phyloP scores from a whole-genome alignment of 768 basidiomycete species.

The Dendrothele bispora region DNA sequence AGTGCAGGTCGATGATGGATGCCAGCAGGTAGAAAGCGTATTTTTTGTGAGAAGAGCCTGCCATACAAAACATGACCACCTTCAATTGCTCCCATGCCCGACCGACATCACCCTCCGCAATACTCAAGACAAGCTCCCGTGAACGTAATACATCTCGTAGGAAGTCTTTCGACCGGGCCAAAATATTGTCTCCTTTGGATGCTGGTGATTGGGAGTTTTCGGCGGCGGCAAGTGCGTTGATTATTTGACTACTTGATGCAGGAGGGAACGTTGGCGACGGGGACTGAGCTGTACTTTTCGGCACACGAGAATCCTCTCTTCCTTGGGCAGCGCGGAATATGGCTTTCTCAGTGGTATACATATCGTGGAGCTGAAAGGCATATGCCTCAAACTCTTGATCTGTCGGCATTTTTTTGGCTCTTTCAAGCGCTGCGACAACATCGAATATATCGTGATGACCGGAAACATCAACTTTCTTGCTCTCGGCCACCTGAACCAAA shows the following conservation, averaged over 20 bases:
- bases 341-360: constrained; percentile 1
- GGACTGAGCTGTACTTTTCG: neutral
- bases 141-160: constrained; percentile 6
- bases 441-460: constrained; percentile 8
- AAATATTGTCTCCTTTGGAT: constrained; percentile 7
- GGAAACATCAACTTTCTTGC: neutral
- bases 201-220: no score
- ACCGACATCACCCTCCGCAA: constrained; percentile 32
- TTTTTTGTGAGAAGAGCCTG: constrained; percentile 17
- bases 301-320: neutral
- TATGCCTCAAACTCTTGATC: constrained; percentile 1
- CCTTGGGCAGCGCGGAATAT: neutral
- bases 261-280: neutral
- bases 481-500: neutral
- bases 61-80: constrained; percentile 20
- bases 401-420: neutral
- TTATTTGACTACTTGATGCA: neutral
- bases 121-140: constrained; percentile 24
- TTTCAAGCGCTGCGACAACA: constrained; percentile 1
- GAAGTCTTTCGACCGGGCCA: constrained; percentile 8
- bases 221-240: neutral
- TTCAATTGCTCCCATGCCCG: constrained; percentile 31
- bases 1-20: constrained; percentile 13
- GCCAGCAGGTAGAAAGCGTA: constrained; percentile 19
- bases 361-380: constrained; percentile 2